Evolutionary conservation across 805 yeast species (phyloP).

Genomic region (Zygoascus biomembranicola): DNA sequence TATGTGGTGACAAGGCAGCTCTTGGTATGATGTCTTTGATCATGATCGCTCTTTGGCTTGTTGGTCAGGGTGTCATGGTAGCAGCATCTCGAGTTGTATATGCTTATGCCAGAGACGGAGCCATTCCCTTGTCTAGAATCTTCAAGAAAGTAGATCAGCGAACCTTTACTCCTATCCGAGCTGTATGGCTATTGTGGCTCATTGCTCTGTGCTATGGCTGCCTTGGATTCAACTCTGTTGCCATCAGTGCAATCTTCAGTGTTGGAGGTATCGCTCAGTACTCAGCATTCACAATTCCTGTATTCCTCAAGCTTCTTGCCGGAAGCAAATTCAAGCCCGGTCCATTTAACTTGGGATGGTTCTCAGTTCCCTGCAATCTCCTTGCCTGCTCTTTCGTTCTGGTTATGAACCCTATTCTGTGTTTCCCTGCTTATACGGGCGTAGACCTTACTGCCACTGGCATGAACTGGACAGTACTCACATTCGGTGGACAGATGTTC

Average conservation of each 20-base stretch:
- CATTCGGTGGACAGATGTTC: conserved; percentile 50
- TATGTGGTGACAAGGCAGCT: conserved; percentile 35
- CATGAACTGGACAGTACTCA: conserved; percentile 59
- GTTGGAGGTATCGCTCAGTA: conserved; percentile 64
- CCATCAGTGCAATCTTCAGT: conserved; percentile 61
- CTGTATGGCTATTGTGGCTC: conserved; percentile 45
- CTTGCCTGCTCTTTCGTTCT: conserved; percentile 35
- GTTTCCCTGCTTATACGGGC: conserved; percentile 42
- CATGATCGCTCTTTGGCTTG: conserved; percentile 35
- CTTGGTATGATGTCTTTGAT: conserved; percentile 37
- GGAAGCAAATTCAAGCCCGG: conserved; percentile 48
- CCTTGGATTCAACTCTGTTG: conserved; percentile 52
- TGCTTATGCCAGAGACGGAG: conserved; percentile 56
- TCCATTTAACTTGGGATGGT: conserved; percentile 56
- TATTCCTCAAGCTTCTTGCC: conserved; percentile 47
- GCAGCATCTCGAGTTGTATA: conserved; percentile 57
- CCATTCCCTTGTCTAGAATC: conserved; percentile 38
- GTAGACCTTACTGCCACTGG: conserved; percentile 25
- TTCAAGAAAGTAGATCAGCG: conserved; percentile 41
- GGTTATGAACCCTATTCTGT: conserved; percentile 50
- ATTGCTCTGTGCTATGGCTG: conserved; percentile 47
- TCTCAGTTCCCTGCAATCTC: conserved; percentile 39
- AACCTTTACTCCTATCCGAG: conserved; percentile 55
- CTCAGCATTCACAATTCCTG: conserved; percentile 56
- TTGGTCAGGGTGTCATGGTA: conserved; percentile 50